Percentiles rank a stretch among this genome's conserved stretches.
Evolutionary conservation across 2,329 filamentous ascomycete species (phyloP).

Genomic region (Elsinoe australis): DNA sequence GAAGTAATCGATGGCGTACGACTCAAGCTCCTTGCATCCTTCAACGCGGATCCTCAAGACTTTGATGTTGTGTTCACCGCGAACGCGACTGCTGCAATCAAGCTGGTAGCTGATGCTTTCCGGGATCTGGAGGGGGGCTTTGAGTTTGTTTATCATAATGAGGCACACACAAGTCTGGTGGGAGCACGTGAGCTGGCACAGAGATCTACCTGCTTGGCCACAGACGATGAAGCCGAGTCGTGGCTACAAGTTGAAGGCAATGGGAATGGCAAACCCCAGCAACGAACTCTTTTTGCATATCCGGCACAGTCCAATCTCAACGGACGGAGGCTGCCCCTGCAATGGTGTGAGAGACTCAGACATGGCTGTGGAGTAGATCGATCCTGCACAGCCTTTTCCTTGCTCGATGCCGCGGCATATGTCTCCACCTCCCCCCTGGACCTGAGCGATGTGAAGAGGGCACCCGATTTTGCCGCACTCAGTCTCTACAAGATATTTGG

Average conservation of each 20-base stretch:
- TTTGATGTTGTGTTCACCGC: slow-evolving; percentile 89
- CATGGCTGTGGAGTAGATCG: slow-evolving; percentile 33
- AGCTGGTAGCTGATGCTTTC: slow-evolving; percentile 73
- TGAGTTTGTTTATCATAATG: slow-evolving; percentile 72
- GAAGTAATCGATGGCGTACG: slow-evolving; percentile 68
- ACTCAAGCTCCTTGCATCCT: slow-evolving; percentile 64
- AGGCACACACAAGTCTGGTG: slow-evolving; percentile 80
- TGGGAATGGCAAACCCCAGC: slow-evolving; percentile 25
- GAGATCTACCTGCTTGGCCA: slow-evolving; percentile 57
- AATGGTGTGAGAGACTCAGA: slow-evolving; percentile 50
- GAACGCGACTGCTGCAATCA: slow-evolving; percentile 87
- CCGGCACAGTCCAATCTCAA: slow-evolving; percentile 93
- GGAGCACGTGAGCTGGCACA: slow-evolving; percentile 67
- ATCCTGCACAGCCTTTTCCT: slow-evolving; percentile 44
- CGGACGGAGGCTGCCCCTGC: slow-evolving; percentile 63
- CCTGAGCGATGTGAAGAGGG: slow-evolving; percentile 51
- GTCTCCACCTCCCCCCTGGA: slow-evolving; percentile 71
- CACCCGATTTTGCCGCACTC: slow-evolving; percentile 77
- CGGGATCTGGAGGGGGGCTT: slow-evolving; percentile 61
- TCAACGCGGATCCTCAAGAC: slow-evolving; percentile 69
- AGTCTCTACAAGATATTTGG: slow-evolving; percentile 98
- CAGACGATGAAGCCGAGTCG: slow-evolving; percentile 52
- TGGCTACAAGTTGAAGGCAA: slow-evolving; percentile 45
- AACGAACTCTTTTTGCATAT: slow-evolving; percentile 61
- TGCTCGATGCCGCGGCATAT: slow-evolving; percentile 78